Percentiles rank a stretch among this genome's conserved stretches.
Evolutionary conservation across 148 eudicot genomes (phyloP).

Genomic region (Rhododendron kiyosumense): DNA sequence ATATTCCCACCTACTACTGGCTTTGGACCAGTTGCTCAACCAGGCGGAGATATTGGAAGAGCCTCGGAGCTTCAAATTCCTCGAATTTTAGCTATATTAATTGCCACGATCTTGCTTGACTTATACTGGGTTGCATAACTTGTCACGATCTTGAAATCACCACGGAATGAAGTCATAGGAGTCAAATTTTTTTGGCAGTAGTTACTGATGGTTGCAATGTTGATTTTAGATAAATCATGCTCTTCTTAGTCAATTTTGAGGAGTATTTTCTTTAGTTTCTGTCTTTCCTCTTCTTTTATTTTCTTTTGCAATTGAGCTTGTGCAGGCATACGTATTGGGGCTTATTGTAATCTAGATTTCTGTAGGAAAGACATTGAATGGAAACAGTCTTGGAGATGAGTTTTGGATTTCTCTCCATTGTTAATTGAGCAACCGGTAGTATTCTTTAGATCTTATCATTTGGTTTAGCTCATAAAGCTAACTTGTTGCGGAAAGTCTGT

Average conservation of each 20-base stretch:
- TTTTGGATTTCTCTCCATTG: neutral
- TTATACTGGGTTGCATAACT: conserved; percentile 5
- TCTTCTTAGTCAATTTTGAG: conserved; percentile 1
- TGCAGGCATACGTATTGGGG: neutral
- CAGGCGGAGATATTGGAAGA: conserved; percentile 16
- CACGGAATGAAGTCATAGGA: neutral
- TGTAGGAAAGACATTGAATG: neutral
- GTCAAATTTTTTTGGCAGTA: neutral
- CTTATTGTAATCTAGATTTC: neutral
- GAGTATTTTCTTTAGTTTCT: neutral
- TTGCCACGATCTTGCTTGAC: conserved; percentile 20
- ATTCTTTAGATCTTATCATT: neutral
- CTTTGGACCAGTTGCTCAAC: conserved; percentile 54
- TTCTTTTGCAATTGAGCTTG: neutral
- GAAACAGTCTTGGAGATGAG: neutral
- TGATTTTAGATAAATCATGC: neutral
- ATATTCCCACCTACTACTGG: conserved; percentile 43
- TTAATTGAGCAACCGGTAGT: neutral
- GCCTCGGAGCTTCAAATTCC: conserved; percentile 25
- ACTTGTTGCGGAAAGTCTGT: neutral
- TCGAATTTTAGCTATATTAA: conserved; percentile 20
- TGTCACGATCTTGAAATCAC: neutral
- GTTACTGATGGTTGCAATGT: neutral
- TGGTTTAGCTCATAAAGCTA: neutral
- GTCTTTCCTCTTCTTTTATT: neutral